phyloP scores from a whole-genome alignment of 371 early-diverging fungal species.

The Mucor velutinosus region DNA sequence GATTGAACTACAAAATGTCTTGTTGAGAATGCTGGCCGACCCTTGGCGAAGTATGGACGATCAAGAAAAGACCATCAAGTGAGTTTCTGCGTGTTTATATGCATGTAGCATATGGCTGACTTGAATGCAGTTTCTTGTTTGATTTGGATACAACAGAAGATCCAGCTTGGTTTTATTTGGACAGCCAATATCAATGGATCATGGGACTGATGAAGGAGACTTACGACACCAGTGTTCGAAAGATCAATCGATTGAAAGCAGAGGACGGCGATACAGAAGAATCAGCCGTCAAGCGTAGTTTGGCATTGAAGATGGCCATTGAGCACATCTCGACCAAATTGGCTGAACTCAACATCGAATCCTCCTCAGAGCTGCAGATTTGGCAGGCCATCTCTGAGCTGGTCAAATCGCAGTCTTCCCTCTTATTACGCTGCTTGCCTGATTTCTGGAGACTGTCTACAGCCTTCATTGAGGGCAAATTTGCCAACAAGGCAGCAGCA shows the following conservation, averaged over 20 bases:
- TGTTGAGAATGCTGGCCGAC: slow-evolving; percentile 78
- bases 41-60: slow-evolving; percentile 83
- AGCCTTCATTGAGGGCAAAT: slow-evolving; percentile 84
- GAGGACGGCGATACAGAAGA: slow-evolving; percentile 29
- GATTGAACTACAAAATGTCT: slow-evolving; percentile 64
- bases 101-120: neutral
- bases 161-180: slow-evolving; percentile 91
- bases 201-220: slow-evolving; percentile 72
- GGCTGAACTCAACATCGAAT: slow-evolving; percentile 36
- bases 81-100: slow-evolving; percentile 15
- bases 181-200: slow-evolving; percentile 89
- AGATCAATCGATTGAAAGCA: slow-evolving; percentile 36
- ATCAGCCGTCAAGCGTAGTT: slow-evolving; percentile 36
- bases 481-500: slow-evolving; percentile 53
- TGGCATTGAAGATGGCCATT: slow-evolving; percentile 40
- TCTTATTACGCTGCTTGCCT: slow-evolving; percentile 79
- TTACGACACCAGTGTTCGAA: slow-evolving; percentile 54
- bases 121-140: slow-evolving; percentile 60
- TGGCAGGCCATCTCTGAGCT: slow-evolving; percentile 75
- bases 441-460: slow-evolving; percentile 91
- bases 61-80: slow-evolving; percentile 90
- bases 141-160: slow-evolving; percentile 84
- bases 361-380: slow-evolving; percentile 50
- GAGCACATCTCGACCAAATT: slow-evolving; percentile 25
- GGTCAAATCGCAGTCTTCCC: slow-evolving; percentile 74